phyloP scores from a whole-genome alignment of 2,329 filamentous ascomycete species.

The Beauveria sp. region DNA sequence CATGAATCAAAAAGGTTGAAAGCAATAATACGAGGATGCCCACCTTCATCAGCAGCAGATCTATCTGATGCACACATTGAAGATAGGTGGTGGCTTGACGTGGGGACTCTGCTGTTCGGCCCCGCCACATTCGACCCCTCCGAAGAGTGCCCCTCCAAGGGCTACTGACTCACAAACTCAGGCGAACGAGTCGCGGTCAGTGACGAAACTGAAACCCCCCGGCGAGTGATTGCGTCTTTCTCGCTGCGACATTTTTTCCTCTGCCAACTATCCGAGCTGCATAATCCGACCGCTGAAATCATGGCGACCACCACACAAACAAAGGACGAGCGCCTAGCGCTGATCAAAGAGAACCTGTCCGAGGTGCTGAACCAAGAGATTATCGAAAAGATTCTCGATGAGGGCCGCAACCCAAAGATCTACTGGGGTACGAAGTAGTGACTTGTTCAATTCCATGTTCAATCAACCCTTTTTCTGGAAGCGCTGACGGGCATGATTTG shows the following conservation, averaged over 20 bases:
- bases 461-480: neutral
- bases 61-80: neutral
- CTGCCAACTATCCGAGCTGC: neutral
- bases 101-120: neutral
- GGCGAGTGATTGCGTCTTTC: neutral
- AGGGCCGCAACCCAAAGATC: conserved; percentile 65
- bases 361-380: conserved; percentile 82
- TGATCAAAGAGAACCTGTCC: conserved; percentile 74
- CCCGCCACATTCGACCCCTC: conserved; percentile 7
- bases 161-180: conserved; percentile 8
- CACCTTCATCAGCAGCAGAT: neutral
- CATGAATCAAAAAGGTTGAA: neutral
- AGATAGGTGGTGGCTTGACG: neutral
- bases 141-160: conserved; percentile 1
- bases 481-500: neutral
- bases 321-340: conserved; percentile 55
- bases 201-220: neutral
- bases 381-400: conserved; percentile 62
- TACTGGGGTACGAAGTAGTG: conserved; percentile 62
- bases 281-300: neutral
- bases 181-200: neutral
- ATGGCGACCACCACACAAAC: conserved; percentile 24
- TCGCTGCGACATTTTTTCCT: neutral
- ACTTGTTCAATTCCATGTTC: neutral
- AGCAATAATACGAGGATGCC: neutral